Conservation (phyloP, 768 basidiomycete genomes). For the Gymnopilus dilepis region DNA sequence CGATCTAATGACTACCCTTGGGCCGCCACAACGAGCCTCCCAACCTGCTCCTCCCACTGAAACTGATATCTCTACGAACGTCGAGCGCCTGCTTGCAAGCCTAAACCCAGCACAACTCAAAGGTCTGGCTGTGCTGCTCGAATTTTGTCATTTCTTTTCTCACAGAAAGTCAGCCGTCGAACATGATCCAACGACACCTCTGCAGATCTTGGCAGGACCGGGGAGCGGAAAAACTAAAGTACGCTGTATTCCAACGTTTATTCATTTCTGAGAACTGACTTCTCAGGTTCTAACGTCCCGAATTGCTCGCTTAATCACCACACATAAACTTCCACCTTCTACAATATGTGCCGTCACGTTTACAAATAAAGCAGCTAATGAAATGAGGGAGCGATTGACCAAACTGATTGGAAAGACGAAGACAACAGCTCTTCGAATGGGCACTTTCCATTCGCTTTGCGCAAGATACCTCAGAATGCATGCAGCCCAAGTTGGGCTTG, state of each 20-base stretch:
- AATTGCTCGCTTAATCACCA: slow-evolving; percentile 66
- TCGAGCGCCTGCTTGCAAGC: neutral
- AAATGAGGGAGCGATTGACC: slow-evolving; percentile 76
- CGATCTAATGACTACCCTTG: slow-evolving; percentile 4
- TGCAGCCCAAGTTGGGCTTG: slow-evolving; percentile 58
- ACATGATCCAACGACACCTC: slow-evolving; percentile 61
- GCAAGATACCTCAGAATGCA: slow-evolving; percentile 74
- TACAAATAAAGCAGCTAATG: slow-evolving; percentile 89
- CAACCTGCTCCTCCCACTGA: neutral
- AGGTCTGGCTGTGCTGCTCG: slow-evolving; percentile 4
- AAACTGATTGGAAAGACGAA: slow-evolving; percentile 67
- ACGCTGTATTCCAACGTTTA: neutral
- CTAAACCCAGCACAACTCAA: slow-evolving; percentile 22
- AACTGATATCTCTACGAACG: neutral
- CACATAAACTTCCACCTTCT: slow-evolving; percentile 54
- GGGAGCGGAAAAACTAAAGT: slow-evolving; percentile 75
- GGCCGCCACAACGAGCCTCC: neutral
- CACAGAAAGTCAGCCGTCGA: slow-evolving; percentile 58
- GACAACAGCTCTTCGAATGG: slow-evolving; percentile 63
- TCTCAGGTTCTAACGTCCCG: slow-evolving; percentile 66
- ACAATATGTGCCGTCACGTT: slow-evolving; percentile 84
- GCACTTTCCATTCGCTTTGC: slow-evolving; percentile 83
- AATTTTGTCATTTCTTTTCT: neutral
- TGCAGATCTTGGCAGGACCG: slow-evolving; percentile 86
- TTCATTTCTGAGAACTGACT: neutral